A percentile compares a stretch with the other conserved stretches of the same genome.
Conservation (phyloP, 202 grass and related monocot genomes). For the Eragrostis tef region DNA sequence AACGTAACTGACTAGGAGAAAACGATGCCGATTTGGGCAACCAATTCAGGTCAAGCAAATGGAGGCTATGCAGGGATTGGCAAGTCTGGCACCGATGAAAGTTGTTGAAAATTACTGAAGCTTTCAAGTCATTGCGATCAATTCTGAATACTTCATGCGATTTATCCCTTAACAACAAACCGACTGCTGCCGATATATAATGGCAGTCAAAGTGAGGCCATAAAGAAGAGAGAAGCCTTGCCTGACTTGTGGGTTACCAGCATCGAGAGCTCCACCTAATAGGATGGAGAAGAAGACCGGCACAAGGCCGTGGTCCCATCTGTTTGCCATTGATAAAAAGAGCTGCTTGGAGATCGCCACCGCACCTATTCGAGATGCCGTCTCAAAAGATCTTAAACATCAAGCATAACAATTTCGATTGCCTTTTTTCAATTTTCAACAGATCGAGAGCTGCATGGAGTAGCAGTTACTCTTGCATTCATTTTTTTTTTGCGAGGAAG, state of each 20-base stretch:
- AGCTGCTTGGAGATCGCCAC: constrained; percentile 48
- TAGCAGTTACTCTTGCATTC: not conserved
- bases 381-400: constrained; percentile 24
- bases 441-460: not conserved
- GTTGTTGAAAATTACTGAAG: not conserved
- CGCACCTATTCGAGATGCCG: constrained; percentile 32
- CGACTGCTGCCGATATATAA: constrained; percentile 27
- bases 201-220: constrained; percentile 45
- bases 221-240: constrained; percentile 45
- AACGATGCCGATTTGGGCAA: not conserved
- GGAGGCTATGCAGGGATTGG: not conserved
- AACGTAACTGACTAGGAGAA: not conserved
- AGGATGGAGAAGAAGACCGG: constrained; percentile 35
- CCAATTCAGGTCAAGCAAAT: not conserved
- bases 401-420: constrained; percentile 22
- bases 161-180: not conserved
- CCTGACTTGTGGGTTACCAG: constrained; percentile 34
- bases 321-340: constrained; percentile 35
- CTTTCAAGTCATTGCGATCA: not conserved
- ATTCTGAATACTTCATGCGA: not conserved
- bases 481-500: too few relatives aligned
- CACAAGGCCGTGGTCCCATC: constrained; percentile 46
- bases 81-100: not conserved
- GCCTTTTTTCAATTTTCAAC: constrained; percentile 2
- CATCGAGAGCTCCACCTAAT: constrained; percentile 60